phyloP scores from a whole-genome alignment of 805 yeast species.

The Lipomyces kockii region DNA sequence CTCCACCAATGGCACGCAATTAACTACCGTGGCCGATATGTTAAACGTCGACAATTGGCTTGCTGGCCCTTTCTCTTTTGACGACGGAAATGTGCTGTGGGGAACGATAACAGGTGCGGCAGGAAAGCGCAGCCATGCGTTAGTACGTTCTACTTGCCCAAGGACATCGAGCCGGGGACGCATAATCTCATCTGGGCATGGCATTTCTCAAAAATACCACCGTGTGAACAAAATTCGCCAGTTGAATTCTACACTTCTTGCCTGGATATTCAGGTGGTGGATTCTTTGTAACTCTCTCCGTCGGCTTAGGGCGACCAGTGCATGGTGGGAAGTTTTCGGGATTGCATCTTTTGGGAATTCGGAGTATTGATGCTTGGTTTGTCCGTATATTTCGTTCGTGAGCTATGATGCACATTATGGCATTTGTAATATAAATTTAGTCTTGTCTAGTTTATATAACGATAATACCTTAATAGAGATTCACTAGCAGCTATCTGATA shows the following conservation, averaged over 20 bases:
- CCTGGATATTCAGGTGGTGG: constrained; percentile 22
- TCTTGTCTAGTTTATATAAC: neutral
- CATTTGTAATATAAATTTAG: neutral
- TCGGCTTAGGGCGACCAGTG: neutral
- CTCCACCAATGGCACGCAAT: constrained; percentile 21
- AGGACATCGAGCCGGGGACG: constrained; percentile 23
- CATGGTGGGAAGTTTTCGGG: neutral
- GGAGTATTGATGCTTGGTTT: neutral
- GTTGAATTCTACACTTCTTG: constrained; percentile 38
- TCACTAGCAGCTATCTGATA: neutral
- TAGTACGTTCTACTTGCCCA: constrained; percentile 29
- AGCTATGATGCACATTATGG: neutral
- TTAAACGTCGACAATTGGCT: constrained; percentile 23
- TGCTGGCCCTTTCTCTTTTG: constrained; percentile 37
- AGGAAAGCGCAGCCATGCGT: constrained; percentile 30
- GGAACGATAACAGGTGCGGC: constrained; percentile 22
- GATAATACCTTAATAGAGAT: neutral
- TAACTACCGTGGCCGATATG: constrained; percentile 32
- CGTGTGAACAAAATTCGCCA: constrained; percentile 26
- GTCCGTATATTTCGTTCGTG: neutral
- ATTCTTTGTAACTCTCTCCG: neutral
- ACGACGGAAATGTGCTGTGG: constrained; percentile 37
- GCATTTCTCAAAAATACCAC: constrained; percentile 38
- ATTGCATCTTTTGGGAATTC: neutral
- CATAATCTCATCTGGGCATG: constrained; percentile 38